Evolutionary conservation across 2,329 filamentous ascomycete species (phyloP), one percentile per base, ranked within the genome.

Genomic region (Clathrospora elynae): DNA sequence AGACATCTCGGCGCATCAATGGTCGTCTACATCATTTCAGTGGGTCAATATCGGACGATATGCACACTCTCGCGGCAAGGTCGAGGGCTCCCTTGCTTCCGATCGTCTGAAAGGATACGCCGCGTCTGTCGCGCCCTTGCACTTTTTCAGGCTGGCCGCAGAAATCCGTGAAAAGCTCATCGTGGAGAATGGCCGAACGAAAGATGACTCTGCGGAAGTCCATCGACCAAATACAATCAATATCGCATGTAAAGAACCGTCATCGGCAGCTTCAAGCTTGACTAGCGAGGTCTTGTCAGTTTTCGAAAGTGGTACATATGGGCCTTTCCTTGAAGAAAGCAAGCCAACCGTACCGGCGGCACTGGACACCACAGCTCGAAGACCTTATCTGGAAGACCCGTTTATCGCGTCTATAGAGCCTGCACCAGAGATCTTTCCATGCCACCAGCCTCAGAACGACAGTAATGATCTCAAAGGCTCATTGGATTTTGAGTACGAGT

Each of bases 21-120:
- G 75, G 75, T 72, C 70, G 5, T 43, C 46, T 0, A 37, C 43
- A 1, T 59, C 68, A 3, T 74, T 64, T 31, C 60, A 71, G 26
- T 78, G 75, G 75, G 62, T 68, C 34, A 74, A 74, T 42, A 70
- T 77, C 25, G 75, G 75, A 2, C 64, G 66, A 17, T 77, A 70
- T 47, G 71, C 67, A 22, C 70, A 74, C 42, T 67, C 57, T 10
- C 68, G 70, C 34, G 68, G 71, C 57, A 68, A 57, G 38, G 66
- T 74, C 3, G 74, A 76, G 49, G 75, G 75, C 5, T 68, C 69
- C 23, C 59, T 76, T 4, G 71, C 70, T 5, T 63, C 68, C 3
- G 70, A 73, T 47, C 62, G 68, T n/a, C 42, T 74, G 19, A 66
- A 64, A 38, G 67, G 63, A 4, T 53, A 71, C 36, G 68, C 65